phyloP scores from a whole-genome alignment of 768 basidiomycete species.

The Goffeauzyma gilvescens region DNA sequence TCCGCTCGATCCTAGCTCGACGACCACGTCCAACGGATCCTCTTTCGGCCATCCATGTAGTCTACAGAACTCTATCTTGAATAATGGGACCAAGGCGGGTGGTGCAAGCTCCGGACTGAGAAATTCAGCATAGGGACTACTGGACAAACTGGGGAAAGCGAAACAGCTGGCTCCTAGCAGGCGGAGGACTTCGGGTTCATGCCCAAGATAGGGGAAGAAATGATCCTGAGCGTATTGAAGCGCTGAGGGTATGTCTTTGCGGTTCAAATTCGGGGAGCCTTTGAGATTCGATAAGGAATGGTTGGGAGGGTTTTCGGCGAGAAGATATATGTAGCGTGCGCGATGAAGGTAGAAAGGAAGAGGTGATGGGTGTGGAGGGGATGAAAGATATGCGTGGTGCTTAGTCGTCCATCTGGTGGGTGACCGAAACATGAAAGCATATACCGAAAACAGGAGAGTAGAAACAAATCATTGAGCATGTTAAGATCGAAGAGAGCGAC shows the following conservation, averaged over 20 bases:
- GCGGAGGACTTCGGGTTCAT: constrained; percentile 20
- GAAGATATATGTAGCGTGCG: constrained; percentile 66
- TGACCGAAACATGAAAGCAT: too few species aligned
- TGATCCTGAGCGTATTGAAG: constrained; percentile 55
- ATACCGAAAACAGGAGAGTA: too few species aligned
- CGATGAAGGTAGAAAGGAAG: constrained; percentile 81
- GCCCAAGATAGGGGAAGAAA: constrained; percentile 45
- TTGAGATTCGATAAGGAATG: too few species aligned
- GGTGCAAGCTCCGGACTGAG: constrained; percentile 52
- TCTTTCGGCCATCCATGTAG: constrained; percentile 74
- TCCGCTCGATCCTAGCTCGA: constrained; percentile 80
- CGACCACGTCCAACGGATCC: constrained; percentile 67
- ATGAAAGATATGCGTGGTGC: constrained; percentile 47
- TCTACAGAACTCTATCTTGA: constrained; percentile 76
- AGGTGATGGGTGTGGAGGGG: constrained; percentile 46
- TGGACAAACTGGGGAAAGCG: constrained; percentile 40
- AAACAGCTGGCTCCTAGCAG: constrained; percentile 22
- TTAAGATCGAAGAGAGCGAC: too few species aligned
- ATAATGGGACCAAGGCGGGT: constrained; percentile 46
- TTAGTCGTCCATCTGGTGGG: constrained; percentile 52
- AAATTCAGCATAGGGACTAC: constrained; percentile 57
- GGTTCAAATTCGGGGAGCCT: too few species aligned
- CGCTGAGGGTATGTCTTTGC: constrained; percentile 45
- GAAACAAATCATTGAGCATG: too few species aligned
- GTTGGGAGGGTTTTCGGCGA: constrained; percentile 40